phyloP scores from a whole-genome alignment of 208 protist species.

The Phytomonas sp. region DNA sequence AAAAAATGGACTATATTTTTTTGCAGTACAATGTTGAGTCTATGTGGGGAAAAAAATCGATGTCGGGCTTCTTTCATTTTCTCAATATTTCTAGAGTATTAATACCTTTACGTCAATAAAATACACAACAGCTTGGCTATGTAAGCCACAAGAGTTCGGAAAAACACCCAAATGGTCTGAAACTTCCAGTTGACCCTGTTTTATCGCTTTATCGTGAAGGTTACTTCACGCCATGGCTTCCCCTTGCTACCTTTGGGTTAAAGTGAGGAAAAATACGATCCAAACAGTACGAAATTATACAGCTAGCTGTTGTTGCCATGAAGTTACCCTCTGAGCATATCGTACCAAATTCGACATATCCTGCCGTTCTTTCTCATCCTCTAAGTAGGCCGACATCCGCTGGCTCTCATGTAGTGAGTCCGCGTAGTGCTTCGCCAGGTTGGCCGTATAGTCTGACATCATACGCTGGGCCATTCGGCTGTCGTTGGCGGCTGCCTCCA shows the following conservation, averaged over 20 bases:
- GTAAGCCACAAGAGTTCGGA: neutral
- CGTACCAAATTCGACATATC: slow-evolving; percentile 49
- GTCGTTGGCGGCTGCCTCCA: slow-evolving; percentile 63
- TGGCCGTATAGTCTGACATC: slow-evolving; percentile 60
- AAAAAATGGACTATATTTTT: slow-evolving; percentile 8
- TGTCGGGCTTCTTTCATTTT: slow-evolving; percentile 1
- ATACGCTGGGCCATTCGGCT: slow-evolving; percentile 41
- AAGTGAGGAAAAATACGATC: neutral
- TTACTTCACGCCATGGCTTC: neutral
- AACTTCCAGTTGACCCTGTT: neutral
- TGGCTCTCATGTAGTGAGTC: slow-evolving; percentile 58
- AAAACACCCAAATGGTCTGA: neutral
- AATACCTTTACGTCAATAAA: neutral
- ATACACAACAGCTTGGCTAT: slow-evolving; percentile 1
- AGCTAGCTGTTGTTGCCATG: slow-evolving; percentile 67
- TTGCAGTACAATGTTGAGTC: neutral
- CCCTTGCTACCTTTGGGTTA: neutral
- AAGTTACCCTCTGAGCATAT: slow-evolving; percentile 59
- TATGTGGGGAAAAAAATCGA: slow-evolving; percentile 8
- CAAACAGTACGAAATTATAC: slow-evolving; percentile 8
- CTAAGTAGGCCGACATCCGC: slow-evolving; percentile 53
- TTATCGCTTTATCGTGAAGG: neutral
- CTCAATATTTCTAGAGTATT: slow-evolving; percentile 5
- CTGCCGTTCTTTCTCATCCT: slow-evolving; percentile 44
- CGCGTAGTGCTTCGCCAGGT: slow-evolving; percentile 60